Evolutionary conservation across 2,329 filamentous ascomycete genomes (phyloP).

Genomic region (Orbilia oligospora): DNA sequence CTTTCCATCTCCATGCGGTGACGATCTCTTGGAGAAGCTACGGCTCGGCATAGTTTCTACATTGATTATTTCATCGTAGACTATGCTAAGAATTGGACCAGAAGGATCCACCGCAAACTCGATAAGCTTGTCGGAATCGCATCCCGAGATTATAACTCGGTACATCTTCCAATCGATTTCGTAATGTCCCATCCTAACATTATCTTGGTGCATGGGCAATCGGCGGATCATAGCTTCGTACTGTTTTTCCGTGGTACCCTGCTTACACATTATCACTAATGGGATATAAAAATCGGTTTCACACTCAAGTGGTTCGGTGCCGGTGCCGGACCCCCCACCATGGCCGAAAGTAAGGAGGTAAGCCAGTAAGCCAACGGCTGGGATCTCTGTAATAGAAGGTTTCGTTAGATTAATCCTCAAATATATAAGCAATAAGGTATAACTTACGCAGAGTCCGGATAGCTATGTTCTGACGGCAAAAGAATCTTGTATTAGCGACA

Average conservation of each 20-base stretch:
- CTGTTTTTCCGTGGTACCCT: conserved; percentile 30
- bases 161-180: conserved; percentile 37
- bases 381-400: background rate
- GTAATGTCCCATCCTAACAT: conserved; percentile 23
- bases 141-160: conserved; percentile 13
- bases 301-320: conserved; percentile 15
- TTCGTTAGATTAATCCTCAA: background rate
- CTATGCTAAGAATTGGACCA: conserved; percentile 10
- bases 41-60: background rate
- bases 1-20: background rate
- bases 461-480: background rate
- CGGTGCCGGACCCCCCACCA: background rate
- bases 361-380: conserved; percentile 18
- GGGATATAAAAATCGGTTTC: background rate
- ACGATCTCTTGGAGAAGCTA: background rate
- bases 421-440: background rate
- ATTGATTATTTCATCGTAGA: conserved; percentile 24
- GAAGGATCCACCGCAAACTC: background rate
- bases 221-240: conserved; percentile 28
- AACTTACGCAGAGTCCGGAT: conserved; percentile 1
- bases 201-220: conserved; percentile 12
- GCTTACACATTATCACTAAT: conserved; percentile 37
- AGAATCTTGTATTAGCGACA: background rate
- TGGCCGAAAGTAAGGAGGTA: conserved; percentile 19
- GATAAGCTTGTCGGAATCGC: conserved; percentile 9